Evolutionary conservation across 116 monocot species (phyloP).

Genomic region (Dioscorea cayenensis): DNA sequence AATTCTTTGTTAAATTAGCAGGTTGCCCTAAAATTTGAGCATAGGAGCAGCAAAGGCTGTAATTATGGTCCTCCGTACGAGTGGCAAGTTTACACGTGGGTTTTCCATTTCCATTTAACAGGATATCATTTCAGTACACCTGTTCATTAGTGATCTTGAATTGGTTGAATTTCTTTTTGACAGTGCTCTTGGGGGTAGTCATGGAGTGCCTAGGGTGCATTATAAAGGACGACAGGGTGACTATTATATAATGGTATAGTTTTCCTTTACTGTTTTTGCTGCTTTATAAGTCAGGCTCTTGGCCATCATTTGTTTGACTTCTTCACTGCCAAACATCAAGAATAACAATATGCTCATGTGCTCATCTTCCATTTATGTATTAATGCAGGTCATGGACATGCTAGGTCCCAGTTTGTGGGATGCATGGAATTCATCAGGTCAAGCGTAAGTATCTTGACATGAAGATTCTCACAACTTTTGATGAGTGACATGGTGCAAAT

Average conservation of each 20-base stretch:
- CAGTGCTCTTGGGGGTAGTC: slow-evolving; percentile 79
- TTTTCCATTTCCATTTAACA: not conserved
- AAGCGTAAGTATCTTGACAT: slow-evolving; percentile 53
- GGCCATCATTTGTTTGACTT: no score
- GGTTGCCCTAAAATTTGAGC: slow-evolving; percentile 95
- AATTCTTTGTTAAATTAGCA: slow-evolving; percentile 13
- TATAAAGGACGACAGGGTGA: slow-evolving; percentile 89
- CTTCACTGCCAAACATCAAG: not conserved
- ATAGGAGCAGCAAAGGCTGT: slow-evolving; percentile 81
- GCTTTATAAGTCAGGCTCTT: not conserved
- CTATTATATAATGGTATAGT: slow-evolving; percentile 83
- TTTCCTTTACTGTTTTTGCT: slow-evolving; percentile 1
- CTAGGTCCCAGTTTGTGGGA: slow-evolving; percentile 92
- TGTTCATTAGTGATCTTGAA: not conserved
- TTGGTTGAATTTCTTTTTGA: slow-evolving; percentile 7
- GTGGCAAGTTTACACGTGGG: slow-evolving; percentile 90
- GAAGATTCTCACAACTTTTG: not conserved
- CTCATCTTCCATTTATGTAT: not conserved
- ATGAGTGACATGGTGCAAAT: no score
- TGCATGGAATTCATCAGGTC: slow-evolving; percentile 81
- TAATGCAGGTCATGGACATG: slow-evolving; percentile 85
- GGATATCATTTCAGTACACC: not conserved
- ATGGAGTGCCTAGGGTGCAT: slow-evolving; percentile 83
- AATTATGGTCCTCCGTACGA: slow-evolving; percentile 91
- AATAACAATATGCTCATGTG: not conserved